A percentile compares a stretch with the other conserved stretches of the same genome.
phyloP scores from a whole-genome alignment of 1,139 yeast species.

The Debaryomyces fabryi region DNA sequence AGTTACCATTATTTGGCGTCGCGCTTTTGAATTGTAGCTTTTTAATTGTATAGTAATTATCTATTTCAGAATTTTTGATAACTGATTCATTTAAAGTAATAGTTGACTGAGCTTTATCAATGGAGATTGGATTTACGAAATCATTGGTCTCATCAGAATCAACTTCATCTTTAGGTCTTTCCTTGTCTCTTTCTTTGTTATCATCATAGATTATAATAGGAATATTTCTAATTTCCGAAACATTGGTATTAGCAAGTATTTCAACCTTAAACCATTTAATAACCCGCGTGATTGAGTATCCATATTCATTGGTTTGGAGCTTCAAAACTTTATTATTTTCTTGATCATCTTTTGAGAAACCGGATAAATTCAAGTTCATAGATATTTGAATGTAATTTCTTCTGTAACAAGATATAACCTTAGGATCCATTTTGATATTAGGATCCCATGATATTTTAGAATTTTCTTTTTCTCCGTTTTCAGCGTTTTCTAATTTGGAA shows the following conservation, averaged over 20 bases:
- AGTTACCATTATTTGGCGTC: slow-evolving; percentile 66
- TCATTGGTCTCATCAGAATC: slow-evolving; percentile 23
- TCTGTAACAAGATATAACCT: slow-evolving; percentile 49
- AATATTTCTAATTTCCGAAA: slow-evolving; percentile 30
- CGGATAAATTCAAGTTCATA: slow-evolving; percentile 38
- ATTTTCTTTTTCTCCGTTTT: slow-evolving; percentile 9
- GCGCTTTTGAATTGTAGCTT: slow-evolving; percentile 63
- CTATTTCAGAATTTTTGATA: slow-evolving; percentile 27
- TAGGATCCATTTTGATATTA: slow-evolving; percentile 28
- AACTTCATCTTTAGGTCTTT: slow-evolving; percentile 15
- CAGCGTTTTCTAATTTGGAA: slow-evolving; percentile 21
- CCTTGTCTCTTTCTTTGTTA: slow-evolving; percentile 27
- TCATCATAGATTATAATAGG: slow-evolving; percentile 35
- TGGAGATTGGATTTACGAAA: slow-evolving; percentile 23
- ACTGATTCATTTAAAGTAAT: slow-evolving; percentile 33
- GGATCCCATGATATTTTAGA: background rate
- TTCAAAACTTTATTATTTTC: slow-evolving; percentile 31
- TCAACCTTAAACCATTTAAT: slow-evolving; percentile 46
- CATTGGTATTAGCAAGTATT: slow-evolving; percentile 39
- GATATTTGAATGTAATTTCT: slow-evolving; percentile 47
- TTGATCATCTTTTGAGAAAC: slow-evolving; percentile 22
- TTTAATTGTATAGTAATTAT: slow-evolving; percentile 38
- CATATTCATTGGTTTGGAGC: slow-evolving; percentile 39
- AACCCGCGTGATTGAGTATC: slow-evolving; percentile 38
- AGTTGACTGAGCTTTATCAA: slow-evolving; percentile 29